These are phyloP conservation scores for Fusarium sp. DNA, from an alignment of 2,329 filamentous ascomycete species.

Conservation along the genomic window DNA sequence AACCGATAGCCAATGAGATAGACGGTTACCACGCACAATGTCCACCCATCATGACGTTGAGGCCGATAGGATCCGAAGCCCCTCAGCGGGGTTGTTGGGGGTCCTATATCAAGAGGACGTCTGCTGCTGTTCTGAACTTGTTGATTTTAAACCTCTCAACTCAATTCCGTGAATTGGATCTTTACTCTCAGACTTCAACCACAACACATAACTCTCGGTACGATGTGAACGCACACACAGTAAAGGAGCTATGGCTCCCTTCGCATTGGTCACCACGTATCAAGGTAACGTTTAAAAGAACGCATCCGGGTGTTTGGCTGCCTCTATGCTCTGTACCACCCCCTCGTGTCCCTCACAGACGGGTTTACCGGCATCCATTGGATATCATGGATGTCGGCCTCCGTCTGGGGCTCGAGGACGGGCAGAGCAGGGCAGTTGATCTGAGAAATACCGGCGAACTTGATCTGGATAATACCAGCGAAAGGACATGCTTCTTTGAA, in stretches of 20 bases:
- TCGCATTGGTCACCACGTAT: constrained; percentile 52
- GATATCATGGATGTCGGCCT: neutral
- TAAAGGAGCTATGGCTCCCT: constrained; percentile 45
- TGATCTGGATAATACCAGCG: constrained; percentile 92
- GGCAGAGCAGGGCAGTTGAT: constrained; percentile 56
- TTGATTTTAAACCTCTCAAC: constrained; percentile 8
- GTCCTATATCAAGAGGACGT: constrained; percentile 34
- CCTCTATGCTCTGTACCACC: constrained; percentile 30
- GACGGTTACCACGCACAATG: neutral
- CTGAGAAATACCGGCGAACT: constrained; percentile 89
- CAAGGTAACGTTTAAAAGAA: constrained; percentile 65
- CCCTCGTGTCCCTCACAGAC: constrained; percentile 6
- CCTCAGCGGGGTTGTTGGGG: constrained; percentile 41
- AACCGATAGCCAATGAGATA: constrained; percentile 39
- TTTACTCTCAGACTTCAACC: neutral
- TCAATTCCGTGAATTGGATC: constrained; percentile 6
- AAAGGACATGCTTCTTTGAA: constrained; percentile 86
- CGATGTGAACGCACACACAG: constrained; percentile 47
- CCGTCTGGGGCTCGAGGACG: constrained; percentile 19
- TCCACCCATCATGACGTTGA: constrained; percentile 43
- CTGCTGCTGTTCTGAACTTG: constrained; percentile 7
- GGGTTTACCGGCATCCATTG: neutral
- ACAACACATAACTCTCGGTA: constrained; percentile 38
- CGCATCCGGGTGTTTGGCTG: constrained; percentile 63
- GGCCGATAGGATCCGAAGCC: constrained; percentile 33